Percentiles rank a stretch among this genome's conserved stretches.
Evolutionary conservation across 768 basidiomycete species (phyloP).

Genomic region (Exsudoporus frostii): DNA sequence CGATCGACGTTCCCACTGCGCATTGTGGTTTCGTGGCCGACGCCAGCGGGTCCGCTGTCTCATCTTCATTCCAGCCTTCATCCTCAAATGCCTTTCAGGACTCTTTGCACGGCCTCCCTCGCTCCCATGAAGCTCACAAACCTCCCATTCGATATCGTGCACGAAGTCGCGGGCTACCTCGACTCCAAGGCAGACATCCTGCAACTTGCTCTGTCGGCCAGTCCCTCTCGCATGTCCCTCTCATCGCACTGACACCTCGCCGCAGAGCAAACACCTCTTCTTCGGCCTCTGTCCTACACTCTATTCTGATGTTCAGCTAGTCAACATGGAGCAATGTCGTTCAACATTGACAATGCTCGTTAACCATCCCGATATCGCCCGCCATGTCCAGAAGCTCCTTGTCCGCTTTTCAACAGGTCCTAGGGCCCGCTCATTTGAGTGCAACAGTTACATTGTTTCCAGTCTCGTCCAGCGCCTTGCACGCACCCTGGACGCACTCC

Average conservation of each 20-base stretch:
- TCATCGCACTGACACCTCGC: conserved; percentile 3
- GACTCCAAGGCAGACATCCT: conserved; percentile 53
- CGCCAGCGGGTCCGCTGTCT: no score
- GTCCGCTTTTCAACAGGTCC: conserved; percentile 39
- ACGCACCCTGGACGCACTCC: conserved; percentile 58
- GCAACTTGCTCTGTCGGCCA: conserved; percentile 56
- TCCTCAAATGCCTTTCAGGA: no score
- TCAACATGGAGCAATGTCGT: conserved; percentile 56
- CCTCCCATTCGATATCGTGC: conserved; percentile 59
- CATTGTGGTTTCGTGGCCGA: no score
- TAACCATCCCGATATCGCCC: conserved; percentile 51
- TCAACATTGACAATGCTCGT: conserved; percentile 64
- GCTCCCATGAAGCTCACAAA: conserved; percentile 16
- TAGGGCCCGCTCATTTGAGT: conserved; percentile 12
- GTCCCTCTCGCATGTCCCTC: conserved; percentile 25
- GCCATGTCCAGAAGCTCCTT: conserved; percentile 61
- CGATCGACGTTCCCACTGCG: no score
- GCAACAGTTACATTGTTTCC: conserved; percentile 39
- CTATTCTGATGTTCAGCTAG: conserved; percentile 56
- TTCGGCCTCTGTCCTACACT: conserved; percentile 51
- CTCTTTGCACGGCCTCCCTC: not conserved
- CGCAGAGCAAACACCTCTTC: conserved; percentile 56
- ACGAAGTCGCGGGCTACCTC: conserved; percentile 60
- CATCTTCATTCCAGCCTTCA: no score
- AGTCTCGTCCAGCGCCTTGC: conserved; percentile 50